Evolutionary conservation across 768 basidiomycete genomes (phyloP).

Genomic region (Tylopilus rubrobrunneus): DNA sequence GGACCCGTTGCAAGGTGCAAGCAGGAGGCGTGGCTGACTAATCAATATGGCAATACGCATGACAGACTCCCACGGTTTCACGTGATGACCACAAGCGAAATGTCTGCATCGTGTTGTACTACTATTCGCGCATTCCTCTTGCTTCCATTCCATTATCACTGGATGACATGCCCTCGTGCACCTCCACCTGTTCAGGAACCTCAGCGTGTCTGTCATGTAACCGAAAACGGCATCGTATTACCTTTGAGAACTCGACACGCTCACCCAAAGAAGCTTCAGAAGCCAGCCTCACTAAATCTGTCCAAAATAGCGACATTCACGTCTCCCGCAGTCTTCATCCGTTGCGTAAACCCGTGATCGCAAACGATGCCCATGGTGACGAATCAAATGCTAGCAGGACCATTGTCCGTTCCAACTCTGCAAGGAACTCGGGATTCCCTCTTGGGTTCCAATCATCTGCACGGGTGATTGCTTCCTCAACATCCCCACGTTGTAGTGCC

Average conservation of each 20-base stretch:
- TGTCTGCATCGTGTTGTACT: not conserved
- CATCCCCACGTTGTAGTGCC: constrained; percentile 89
- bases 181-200: constrained; percentile 28
- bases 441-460: constrained; percentile 96
- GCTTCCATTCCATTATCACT: constrained; percentile 15
- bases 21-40: constrained; percentile 29
- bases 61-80: constrained; percentile 2
- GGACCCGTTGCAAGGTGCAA: constrained; percentile 23
- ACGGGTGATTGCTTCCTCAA: constrained; percentile 91
- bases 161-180: constrained; percentile 23
- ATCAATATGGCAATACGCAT: constrained; percentile 22
- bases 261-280: constrained; percentile 74
- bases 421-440: constrained; percentile 89
- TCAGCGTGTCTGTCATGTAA: constrained; percentile 26
- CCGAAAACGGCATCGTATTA: constrained; percentile 30
- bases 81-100: constrained; percentile 6
- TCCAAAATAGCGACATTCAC: constrained; percentile 95
- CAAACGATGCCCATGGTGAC: constrained; percentile 46
- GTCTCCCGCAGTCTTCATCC: constrained; percentile 92
- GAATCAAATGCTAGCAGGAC: constrained; percentile 82
- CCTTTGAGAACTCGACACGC: constrained; percentile 77
- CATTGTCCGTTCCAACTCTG: constrained; percentile 94
- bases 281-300: constrained; percentile 85
- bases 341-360: constrained; percentile 81
- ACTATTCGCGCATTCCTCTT: constrained; percentile 23